Evolutionary conservation across 108 stramenopile genomes (phyloP).

Genomic region (Cyclotella distinguenda): DNA sequence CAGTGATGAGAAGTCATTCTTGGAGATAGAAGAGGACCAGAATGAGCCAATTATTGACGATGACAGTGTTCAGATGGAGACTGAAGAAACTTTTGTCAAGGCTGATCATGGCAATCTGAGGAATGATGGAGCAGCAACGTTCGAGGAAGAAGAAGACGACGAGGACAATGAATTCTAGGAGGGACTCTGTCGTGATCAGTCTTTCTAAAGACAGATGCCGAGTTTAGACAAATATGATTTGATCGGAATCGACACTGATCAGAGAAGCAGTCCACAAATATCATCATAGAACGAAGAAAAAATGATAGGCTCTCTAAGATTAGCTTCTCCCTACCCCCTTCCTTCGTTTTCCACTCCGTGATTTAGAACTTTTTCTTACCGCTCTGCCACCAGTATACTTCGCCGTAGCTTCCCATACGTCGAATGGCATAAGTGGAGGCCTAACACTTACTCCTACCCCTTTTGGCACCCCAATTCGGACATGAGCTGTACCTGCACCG

Average conservation of each 20-base stretch:
- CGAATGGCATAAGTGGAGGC: slow-evolving; percentile 90
- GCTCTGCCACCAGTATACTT: slow-evolving; percentile 84
- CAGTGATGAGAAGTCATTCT: not conserved
- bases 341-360: slow-evolving; percentile 67
- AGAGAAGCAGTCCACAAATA: too few species aligned
- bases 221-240: not conserved
- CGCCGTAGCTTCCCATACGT: slow-evolving; percentile 83
- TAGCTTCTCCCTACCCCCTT: slow-evolving; percentile 82
- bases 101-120: not conserved
- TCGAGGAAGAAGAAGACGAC: not conserved
- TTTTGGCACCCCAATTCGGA: slow-evolving; percentile 80
- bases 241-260: too few species aligned
- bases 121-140: not conserved
- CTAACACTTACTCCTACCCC: slow-evolving; percentile 83
- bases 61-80: too few species aligned
- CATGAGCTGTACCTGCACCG: slow-evolving; percentile 78
- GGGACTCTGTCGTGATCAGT: too few species aligned
- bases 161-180: not conserved
- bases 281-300: too few species aligned
- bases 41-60: too few species aligned
- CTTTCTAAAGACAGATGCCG: not conserved
- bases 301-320: not conserved
- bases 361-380: slow-evolving; percentile 67
- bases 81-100: not conserved
- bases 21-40: too few species aligned